phyloP scores from a whole-genome alignment of 225 moss, liverwort and hornwort species.

The Bryum argenteum region DNA sequence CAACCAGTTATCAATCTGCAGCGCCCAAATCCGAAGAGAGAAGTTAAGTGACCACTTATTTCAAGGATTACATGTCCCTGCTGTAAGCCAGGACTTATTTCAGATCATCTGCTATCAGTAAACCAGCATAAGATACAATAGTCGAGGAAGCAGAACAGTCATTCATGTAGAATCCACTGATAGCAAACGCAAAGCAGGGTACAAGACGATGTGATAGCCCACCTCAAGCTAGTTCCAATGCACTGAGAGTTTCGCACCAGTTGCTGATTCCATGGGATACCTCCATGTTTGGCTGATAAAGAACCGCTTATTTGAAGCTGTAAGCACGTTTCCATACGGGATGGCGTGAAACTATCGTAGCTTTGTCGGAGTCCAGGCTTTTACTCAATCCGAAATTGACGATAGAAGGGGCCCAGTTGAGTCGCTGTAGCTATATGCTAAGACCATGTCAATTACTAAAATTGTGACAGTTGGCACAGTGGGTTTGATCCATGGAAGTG shows the following conservation, averaged over 20 bases:
- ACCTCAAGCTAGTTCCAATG: slow-evolving; percentile 7
- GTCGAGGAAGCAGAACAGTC: background rate
- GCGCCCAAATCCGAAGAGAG: background rate
- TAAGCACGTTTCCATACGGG: background rate
- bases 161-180: background rate
- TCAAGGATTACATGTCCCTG: slow-evolving; percentile 6
- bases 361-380: slow-evolving; percentile 12
- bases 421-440: slow-evolving; percentile 9
- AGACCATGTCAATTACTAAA: background rate
- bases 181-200: background rate
- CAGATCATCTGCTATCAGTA: background rate
- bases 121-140: slow-evolving; percentile 6
- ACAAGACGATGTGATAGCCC: background rate
- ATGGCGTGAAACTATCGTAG: slow-evolving; percentile 9
- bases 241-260: slow-evolving; percentile 4
- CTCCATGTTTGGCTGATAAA: slow-evolving; percentile 15
- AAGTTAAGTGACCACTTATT: background rate
- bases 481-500: background rate
- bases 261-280: background rate
- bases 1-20: background rate
- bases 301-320: slow-evolving; percentile 7
- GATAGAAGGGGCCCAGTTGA: slow-evolving; percentile 18
- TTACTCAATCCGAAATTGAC: slow-evolving; percentile 1
- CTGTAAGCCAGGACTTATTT: background rate
- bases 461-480: background rate